Percentiles rank a stretch among this genome's conserved stretches.
Conservation (phyloP, 768 basidiomycete species). For the Kwoniella dendrophila region DNA sequence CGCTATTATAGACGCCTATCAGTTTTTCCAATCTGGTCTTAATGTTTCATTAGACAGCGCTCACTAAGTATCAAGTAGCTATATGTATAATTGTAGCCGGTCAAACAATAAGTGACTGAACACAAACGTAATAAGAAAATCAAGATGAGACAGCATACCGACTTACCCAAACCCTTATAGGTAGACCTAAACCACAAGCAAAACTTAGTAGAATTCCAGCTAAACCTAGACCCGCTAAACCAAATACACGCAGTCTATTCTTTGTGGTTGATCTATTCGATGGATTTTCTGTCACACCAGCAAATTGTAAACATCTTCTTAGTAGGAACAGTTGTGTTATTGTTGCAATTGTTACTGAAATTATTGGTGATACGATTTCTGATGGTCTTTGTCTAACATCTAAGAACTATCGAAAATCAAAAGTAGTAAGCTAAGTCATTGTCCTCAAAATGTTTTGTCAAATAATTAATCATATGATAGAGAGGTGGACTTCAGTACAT, state of each 20-base stretch:
- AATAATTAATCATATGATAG: not conserved
- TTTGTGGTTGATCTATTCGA: not conserved
- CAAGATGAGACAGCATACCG: no score
- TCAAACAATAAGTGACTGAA: no score
- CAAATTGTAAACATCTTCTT: not conserved
- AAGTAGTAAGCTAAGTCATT: no score
- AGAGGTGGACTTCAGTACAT: not conserved
- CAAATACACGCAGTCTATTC: not conserved
- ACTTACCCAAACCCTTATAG: not conserved
- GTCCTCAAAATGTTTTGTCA: no score
- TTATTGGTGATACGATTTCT: not conserved
- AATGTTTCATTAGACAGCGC: no score
- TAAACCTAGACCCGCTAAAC: not conserved
- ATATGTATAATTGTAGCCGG: no score
- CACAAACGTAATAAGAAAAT: no score
- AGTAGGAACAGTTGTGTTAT: not conserved
- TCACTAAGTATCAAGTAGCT: no score
- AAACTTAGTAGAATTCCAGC: not conserved
- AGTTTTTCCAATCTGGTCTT: no score
- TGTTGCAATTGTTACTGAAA: not conserved
- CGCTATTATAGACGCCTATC: no score
- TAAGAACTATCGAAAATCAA: not conserved
- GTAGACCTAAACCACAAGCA: not conserved
- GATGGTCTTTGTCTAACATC: not conserved
- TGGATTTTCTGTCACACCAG: not conserved